Conservation (phyloP, 2,329 filamentous ascomycete genomes). For the Microdochium paspali region DNA sequence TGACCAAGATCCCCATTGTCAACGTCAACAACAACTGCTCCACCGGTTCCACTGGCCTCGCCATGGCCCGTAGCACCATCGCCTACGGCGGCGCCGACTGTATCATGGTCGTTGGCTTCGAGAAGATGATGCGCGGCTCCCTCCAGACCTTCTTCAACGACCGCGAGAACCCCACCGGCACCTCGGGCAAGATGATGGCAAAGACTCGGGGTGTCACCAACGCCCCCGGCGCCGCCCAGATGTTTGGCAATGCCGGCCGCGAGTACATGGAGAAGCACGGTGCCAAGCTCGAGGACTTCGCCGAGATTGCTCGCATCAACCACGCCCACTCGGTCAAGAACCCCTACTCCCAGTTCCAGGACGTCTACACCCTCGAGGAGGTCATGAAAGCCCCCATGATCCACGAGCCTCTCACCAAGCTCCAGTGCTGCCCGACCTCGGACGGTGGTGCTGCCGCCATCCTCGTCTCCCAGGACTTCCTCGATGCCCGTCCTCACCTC, state of each 20-base stretch:
- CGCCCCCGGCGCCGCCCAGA: conserved; percentile 77
- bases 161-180: conserved; percentile 68
- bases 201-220: conserved; percentile 73
- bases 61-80: conserved; percentile 74
- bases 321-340: conserved; percentile 87
- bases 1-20: conserved; percentile 92
- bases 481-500: conserved; percentile 75
- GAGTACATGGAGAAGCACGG: conserved; percentile 97
- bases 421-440: conserved; percentile 97
- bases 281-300: conserved; percentile 77
- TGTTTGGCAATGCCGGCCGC: conserved; percentile 88
- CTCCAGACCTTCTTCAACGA: conserved; percentile 80
- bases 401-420: conserved; percentile 81
- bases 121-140: conserved; percentile 96
- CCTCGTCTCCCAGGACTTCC: conserved; percentile 79
- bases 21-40: conserved; percentile 99
- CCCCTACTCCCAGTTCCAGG: conserved; percentile 95
- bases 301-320: conserved; percentile 87
- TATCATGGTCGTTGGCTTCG: conserved; percentile 86
- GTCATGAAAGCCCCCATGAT: conserved; percentile 69
- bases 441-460: conserved; percentile 86
- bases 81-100: conserved; percentile 75
- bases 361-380: conserved; percentile 83
- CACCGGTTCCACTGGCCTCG: conserved; percentile 84
- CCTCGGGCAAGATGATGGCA: conserved; percentile 68